Base-by-base conservation (phyloP, 2,329 filamentous ascomycete genomes). In the Phialocephala subalpina region DNA sequence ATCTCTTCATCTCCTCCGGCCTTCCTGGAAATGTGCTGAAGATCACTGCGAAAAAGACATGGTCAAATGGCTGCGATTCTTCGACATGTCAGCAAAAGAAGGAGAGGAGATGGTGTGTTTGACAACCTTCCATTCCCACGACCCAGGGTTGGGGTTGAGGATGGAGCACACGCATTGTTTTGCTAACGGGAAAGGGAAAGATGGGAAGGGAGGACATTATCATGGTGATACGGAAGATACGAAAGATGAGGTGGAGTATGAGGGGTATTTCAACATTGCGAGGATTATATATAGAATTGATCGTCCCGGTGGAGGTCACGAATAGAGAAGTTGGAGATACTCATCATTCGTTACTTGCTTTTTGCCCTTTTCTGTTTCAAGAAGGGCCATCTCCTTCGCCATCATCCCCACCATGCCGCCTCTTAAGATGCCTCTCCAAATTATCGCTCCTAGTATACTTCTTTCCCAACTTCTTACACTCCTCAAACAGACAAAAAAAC, bases 141-240 rank as follows among this genome's bases (percentile, higher is more conserved):
- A 83, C 64, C 78, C 78, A 0, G 77, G 70, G 8, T 67, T 76
- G 45, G 74, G 70, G 1, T 65, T 84, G 58, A 73, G 82, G 33
- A 80, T 82, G 71, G 82, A 84, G 68, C 82, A 84, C 68, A 82
- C 82, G 3, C 82, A 84, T 73, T 79, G 78, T 25, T 83, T 82
- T 61, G 79, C 80, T 2, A 55, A 68, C 0, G 66, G 72, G 6
- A 76, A 74, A 3, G 60, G 71, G 52, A 56, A 69, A 0, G 66
- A 72, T 7, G 76, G 74, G 4, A 59, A 72, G 55, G 82, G 82
- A 2, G 82, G 82, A 0, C 82, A 84, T 71, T 83, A 83, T 69
- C 81, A 83, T 67, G 80, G 75, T 66, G 81, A 80, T 71, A 58
- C 78, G 0, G 25, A 53, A 22, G 49, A 33, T 5, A 73, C 66